These are phyloP conservation scores for Trichoderma sp. DNA, from an alignment of 2,329 filamentous ascomycete species.

Conservation along the genomic window DNA sequence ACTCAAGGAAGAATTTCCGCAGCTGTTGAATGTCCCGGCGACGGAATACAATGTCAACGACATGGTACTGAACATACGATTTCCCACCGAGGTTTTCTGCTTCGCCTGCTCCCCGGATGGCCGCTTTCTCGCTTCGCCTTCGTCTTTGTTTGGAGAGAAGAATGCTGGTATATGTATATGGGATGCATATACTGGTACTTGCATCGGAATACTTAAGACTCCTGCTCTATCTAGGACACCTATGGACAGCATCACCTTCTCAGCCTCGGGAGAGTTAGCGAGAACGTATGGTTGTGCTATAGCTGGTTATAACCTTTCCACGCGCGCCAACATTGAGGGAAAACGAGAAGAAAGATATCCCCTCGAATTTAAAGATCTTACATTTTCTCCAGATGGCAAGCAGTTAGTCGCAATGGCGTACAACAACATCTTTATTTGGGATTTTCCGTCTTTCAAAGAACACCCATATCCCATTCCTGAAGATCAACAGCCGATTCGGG, in stretches of 20 bases:
- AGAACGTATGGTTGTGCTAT: neutral
- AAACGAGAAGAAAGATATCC: no score
- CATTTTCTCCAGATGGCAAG: neutral
- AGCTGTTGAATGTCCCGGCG: neutral
- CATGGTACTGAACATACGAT: neutral
- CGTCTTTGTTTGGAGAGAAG: no score
- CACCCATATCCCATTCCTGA: neutral
- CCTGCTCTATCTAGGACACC: no score
- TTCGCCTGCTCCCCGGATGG: no score
- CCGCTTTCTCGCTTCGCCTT: no score
- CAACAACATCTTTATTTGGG: neutral
- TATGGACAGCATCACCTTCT: neutral
- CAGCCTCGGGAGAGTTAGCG: neutral
- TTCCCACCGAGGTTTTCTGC: no score
- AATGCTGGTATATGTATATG: neutral
- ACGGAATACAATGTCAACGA: neutral
- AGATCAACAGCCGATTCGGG: fast-evolving
- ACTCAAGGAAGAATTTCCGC: neutral
- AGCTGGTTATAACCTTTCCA: neutral
- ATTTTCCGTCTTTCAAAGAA: neutral
- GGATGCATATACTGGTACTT: neutral
- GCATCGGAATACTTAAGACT: neutral
- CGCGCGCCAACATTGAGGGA: neutral
- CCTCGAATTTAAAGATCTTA: neutral
- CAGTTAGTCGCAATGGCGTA: fast-evolving